Conservation (phyloP, 2,329 filamentous ascomycete species). For the Ceratocystis harringtonii region DNA sequence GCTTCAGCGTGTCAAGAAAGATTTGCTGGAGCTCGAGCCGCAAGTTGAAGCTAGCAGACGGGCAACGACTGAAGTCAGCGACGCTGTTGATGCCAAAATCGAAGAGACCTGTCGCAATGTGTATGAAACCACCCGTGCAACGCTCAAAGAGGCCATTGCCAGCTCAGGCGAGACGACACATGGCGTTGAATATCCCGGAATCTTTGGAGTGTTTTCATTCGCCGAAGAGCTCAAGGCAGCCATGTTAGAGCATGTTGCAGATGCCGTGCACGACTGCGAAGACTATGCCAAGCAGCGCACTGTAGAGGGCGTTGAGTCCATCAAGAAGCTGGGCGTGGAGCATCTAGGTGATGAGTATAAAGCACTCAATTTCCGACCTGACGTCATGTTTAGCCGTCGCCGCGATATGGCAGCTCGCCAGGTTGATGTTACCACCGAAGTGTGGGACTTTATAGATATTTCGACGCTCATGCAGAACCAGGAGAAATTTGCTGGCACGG, state of each 20-base stretch:
- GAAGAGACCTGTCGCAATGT: slow-evolving; percentile 75
- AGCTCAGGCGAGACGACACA: slow-evolving; percentile 63
- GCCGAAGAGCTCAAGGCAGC: slow-evolving; percentile 85
- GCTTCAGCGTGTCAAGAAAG: slow-evolving; percentile 64
- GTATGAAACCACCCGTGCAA: slow-evolving; percentile 66
- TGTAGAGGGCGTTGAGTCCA: slow-evolving; percentile 65
- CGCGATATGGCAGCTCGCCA: slow-evolving; percentile 69
- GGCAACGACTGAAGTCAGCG: slow-evolving; percentile 62
- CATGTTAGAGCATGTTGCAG: slow-evolving; percentile 77
- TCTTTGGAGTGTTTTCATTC: slow-evolving; percentile 76
- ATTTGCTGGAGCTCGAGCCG: slow-evolving; percentile 71
- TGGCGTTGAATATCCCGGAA: slow-evolving; percentile 71
- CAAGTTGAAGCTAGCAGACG: slow-evolving; percentile 71
- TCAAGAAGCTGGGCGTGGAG: slow-evolving; percentile 74
- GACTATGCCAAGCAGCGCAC: slow-evolving; percentile 69
- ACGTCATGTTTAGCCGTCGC: slow-evolving; percentile 85
- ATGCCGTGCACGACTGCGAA: slow-evolving; percentile 65
- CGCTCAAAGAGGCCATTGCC: slow-evolving; percentile 59
- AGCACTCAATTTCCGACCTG: slow-evolving; percentile 73
- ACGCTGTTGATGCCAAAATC: slow-evolving; percentile 66
- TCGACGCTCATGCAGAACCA: slow-evolving; percentile 70
- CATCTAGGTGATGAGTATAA: slow-evolving; percentile 81
- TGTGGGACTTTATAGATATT: slow-evolving; percentile 89
- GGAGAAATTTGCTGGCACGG: slow-evolving; percentile 86
- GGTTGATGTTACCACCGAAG: slow-evolving; percentile 72